phyloP scores from a whole-genome alignment of 2,329 filamentous ascomycete species.

The Blastomyces silverae region DNA sequence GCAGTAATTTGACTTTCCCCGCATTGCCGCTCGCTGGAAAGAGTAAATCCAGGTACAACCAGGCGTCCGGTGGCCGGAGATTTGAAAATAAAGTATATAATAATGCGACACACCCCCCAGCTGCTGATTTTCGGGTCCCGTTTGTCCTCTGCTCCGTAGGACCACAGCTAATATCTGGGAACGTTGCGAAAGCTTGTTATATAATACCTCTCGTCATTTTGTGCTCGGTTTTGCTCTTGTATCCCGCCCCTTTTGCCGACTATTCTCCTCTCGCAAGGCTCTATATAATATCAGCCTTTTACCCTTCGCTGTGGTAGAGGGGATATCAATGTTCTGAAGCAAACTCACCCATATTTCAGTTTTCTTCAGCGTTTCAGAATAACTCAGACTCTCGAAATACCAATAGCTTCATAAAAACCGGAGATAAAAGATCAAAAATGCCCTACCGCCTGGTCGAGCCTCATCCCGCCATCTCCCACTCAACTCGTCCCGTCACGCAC shows the following conservation, averaged over 20 bases:
- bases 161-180: background rate
- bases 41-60: background rate
- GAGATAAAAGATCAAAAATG: slow-evolving; percentile 28
- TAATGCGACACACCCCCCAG: background rate
- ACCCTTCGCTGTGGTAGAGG: no score
- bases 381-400: slow-evolving; percentile 1
- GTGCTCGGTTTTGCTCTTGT: background rate
- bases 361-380: background rate
- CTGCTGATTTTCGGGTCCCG: no score
- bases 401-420: background rate
- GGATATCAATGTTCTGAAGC: no score
- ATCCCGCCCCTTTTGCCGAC: background rate
- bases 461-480: slow-evolving; percentile 46
- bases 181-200: slow-evolving; percentile 9
- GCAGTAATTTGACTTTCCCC: background rate
- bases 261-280: background rate
- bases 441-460: slow-evolving; percentile 54
- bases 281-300: background rate
- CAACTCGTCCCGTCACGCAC: slow-evolving; percentile 47
- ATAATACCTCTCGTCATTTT: background rate
- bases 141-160: background rate
- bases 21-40: background rate
- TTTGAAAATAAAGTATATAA: background rate
- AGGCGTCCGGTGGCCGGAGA: background rate
- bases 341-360: background rate